Evolutionary conservation across 441 rosid genomes (phyloP), one percentile per base, ranked within the genome.

Genomic region (Syzygium malaccense): DNA sequence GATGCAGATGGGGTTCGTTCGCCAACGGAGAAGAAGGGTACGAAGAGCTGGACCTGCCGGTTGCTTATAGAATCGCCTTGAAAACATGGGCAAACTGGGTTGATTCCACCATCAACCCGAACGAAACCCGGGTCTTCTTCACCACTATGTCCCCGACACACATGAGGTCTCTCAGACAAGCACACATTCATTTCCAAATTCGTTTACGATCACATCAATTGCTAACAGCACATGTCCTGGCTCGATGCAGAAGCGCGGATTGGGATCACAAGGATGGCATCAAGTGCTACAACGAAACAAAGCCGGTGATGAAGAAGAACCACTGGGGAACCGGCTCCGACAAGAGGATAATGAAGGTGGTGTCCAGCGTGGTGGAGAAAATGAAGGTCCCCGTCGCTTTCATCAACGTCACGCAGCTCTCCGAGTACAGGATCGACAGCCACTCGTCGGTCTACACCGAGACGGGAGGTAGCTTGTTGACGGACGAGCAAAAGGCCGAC

Each of bases 61-160:
- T 97, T n/a, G 99, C 99, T 87, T 97, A 96, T 80, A 92, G 92
- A 88, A 58, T 97, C 32, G 96, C 93, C 7, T 88, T 97, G 89
- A 96, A 93, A 93, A 97, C 99, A 48, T 96, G 99, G 99, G 98
- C 99, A n/a, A 96, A 97, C 55, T 97, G 99, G 98, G 90, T 96
- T 3, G 99, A 97, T 93, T 96, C 99, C 25, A 96, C 92, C 55
- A 89, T 96, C 78, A 93, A 96, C 89, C 94, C 97, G 85, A 97
- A 96, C 94, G 93, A 90, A 62, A 96, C 99, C 25, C 94, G 93
- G 55, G 96, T 96, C 89, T 96, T 97, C 91, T 97, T 97, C 93
- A 95, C 97, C 10, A 95, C 99, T 0, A 96, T 97, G 98, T 96
- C 99, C 53, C 97, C 99, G 45, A 91, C 97, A 7, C 99, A 97